A percentile compares a stretch with the other conserved stretches of the same genome.
Evolutionary conservation across 2,329 filamentous ascomycete genomes (phyloP).

Genomic region (Curvularia sp.): DNA sequence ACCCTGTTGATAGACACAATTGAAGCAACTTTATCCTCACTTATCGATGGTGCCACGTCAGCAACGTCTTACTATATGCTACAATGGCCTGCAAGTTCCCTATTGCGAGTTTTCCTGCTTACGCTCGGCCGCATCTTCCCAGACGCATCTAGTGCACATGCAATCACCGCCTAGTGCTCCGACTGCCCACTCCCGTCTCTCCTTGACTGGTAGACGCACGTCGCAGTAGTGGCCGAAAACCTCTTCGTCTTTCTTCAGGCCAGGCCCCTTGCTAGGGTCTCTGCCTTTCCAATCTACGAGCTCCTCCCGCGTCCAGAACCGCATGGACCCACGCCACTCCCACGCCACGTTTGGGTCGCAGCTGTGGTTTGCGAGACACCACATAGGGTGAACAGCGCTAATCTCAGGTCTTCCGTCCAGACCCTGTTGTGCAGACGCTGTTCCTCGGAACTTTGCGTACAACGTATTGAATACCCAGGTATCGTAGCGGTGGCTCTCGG

Average conservation of each 20-base stretch:
- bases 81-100: not conserved
- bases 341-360: constrained; percentile 94
- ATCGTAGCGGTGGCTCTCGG: constrained; percentile 63
- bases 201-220: constrained; percentile 74
- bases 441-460: constrained; percentile 88
- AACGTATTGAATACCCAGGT: constrained; percentile 89
- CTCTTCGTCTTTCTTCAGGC: constrained; percentile 80
- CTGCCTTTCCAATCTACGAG: constrained; percentile 59
- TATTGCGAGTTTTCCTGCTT: constrained; percentile 7
- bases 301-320: constrained; percentile 68
- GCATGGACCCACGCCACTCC: constrained; percentile 87
- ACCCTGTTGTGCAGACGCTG: constrained; percentile 77
- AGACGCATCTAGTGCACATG: constrained; percentile 81
- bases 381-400: constrained; percentile 90
- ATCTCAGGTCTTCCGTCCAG: constrained; percentile 85
- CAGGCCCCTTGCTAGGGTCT: constrained; percentile 53
- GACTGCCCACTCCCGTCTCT: constrained; percentile 85
- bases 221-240: constrained; percentile 96
- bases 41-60: not conserved
- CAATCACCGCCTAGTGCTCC: constrained; percentile 90
- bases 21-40: not conserved
- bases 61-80: not conserved
- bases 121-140: constrained; percentile 60
- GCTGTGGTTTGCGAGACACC: constrained; percentile 96
- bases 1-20: not conserved